Percentiles rank a stretch among this genome's conserved stretches.
These are phyloP conservation scores for Bjerkandera adusta DNA, from an alignment of 1,284 basidiomycete species.

Conservation along the genomic window DNA sequence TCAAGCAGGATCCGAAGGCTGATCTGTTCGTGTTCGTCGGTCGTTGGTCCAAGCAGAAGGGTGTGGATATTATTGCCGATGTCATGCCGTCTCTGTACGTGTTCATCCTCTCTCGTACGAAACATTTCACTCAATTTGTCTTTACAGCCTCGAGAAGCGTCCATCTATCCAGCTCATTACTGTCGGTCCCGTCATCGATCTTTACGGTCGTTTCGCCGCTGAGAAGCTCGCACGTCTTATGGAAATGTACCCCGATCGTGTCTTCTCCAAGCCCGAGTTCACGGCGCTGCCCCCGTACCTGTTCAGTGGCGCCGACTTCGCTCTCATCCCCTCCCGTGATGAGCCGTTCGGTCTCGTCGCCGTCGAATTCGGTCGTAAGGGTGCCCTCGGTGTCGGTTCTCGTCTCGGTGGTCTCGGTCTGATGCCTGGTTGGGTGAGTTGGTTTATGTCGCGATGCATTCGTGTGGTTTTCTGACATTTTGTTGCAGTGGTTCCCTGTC, in stretches of 20 bases:
- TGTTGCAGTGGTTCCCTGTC: constrained; percentile 86
- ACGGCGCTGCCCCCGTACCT: constrained; percentile 90
- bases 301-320: constrained; percentile 93
- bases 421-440: constrained; percentile 93
- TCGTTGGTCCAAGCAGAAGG: constrained; percentile 96
- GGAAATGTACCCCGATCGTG: constrained; percentile 92
- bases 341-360: constrained; percentile 94
- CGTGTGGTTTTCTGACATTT: constrained; percentile 6
- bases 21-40: constrained; percentile 94
- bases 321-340: constrained; percentile 90
- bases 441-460: neutral
- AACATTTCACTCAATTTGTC: constrained; percentile 17
- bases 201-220: constrained; percentile 91
- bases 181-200: constrained; percentile 91
- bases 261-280: constrained; percentile 92
- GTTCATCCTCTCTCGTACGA: no score
- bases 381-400: constrained; percentile 90
- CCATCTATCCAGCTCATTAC: constrained; percentile 83
- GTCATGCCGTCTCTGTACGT: constrained; percentile 84
- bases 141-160: constrained; percentile 74
- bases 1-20: constrained; percentile 85
- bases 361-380: constrained; percentile 93
- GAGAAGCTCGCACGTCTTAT: constrained; percentile 89
- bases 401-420: constrained; percentile 91
- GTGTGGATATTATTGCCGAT: constrained; percentile 92